Percentiles rank a stretch among this genome's conserved stretches.
Evolutionary conservation across 306 rosid species (phyloP).

Genomic region (Potentilla sterilis): DNA sequence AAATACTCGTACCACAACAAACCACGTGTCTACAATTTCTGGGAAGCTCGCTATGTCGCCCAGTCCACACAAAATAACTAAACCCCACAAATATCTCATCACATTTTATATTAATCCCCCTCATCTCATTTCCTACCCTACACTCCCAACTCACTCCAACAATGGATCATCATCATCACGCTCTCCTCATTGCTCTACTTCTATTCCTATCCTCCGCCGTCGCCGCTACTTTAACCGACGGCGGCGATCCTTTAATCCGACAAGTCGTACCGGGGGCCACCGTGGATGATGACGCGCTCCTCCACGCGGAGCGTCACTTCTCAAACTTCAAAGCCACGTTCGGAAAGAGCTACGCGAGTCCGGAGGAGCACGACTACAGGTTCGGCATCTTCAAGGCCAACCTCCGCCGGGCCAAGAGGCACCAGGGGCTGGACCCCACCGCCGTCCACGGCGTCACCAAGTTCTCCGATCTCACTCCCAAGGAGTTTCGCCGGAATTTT

Average conservation of each 20-base stretch:
- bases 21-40: conserved; percentile 18
- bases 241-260: conserved; percentile 53
- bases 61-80: too few species aligned
- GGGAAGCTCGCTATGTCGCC: conserved; percentile 6
- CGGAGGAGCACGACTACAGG: conserved; percentile 78
- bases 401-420: conserved; percentile 62
- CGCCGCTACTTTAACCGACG: conserved; percentile 22
- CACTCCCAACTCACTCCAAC: neutral
- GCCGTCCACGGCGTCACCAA: conserved; percentile 88
- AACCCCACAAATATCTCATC: conserved; percentile 5
- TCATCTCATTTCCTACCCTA: neutral
- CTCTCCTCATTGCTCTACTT: conserved; percentile 8
- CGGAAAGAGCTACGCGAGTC: conserved; percentile 53
- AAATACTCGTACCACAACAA: conserved; percentile 4
- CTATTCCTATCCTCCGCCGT: conserved; percentile 30
- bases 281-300: conserved; percentile 39
- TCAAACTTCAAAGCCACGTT: conserved; percentile 59
- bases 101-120: neutral
- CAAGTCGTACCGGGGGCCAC: conserved; percentile 58
- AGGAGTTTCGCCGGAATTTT: conserved; percentile 60
- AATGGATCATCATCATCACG: conserved; percentile 14
- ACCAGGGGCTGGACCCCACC: conserved; percentile 74
- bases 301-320: conserved; percentile 72
- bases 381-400: conserved; percentile 70
- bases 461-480: conserved; percentile 81